phyloP scores from a whole-genome alignment of 805 yeast genomes.

The Zygoascus flipseniorum region DNA sequence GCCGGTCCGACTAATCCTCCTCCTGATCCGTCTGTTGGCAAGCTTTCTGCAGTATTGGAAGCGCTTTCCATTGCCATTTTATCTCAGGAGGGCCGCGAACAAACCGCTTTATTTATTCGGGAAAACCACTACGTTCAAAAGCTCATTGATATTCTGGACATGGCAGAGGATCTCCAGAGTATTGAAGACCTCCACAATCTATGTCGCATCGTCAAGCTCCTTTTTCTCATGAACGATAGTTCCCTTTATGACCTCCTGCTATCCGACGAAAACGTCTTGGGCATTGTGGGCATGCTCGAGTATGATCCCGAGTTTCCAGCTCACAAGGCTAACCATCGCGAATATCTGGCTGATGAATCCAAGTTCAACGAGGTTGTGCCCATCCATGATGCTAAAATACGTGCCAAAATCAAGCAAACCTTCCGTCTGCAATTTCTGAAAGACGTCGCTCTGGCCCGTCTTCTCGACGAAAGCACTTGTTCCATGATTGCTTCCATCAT shows the following conservation, averaged over 20 bases:
- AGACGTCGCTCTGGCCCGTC: conserved; percentile 77
- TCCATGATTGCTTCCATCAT: conserved; percentile 59
- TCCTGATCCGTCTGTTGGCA: conserved; percentile 39
- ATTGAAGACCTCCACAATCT: conserved; percentile 53
- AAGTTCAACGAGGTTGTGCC: conserved; percentile 68
- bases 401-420: conserved; percentile 58
- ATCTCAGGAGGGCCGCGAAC: conserved; percentile 54
- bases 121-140: conserved; percentile 44
- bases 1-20: conserved; percentile 78
- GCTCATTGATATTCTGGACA: conserved; percentile 44
- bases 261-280: conserved; percentile 43
- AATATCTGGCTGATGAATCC: conserved; percentile 47
- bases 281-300: conserved; percentile 74
- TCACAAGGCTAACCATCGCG: conserved; percentile 71
- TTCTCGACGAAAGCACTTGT: conserved; percentile 73
- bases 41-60: conserved; percentile 47
- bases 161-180: conserved; percentile 46
- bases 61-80: conserved; percentile 51
- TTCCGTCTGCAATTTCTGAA: conserved; percentile 72
- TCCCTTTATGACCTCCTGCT: conserved; percentile 49
- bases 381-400: conserved; percentile 40
- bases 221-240: conserved; percentile 56
- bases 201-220: conserved; percentile 64
- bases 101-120: conserved; percentile 48
- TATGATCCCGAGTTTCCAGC: conserved; percentile 83